phyloP scores from a whole-genome alignment of 225 moss, liverwort and hornwort species.

The Thuidium tamariscinum region DNA sequence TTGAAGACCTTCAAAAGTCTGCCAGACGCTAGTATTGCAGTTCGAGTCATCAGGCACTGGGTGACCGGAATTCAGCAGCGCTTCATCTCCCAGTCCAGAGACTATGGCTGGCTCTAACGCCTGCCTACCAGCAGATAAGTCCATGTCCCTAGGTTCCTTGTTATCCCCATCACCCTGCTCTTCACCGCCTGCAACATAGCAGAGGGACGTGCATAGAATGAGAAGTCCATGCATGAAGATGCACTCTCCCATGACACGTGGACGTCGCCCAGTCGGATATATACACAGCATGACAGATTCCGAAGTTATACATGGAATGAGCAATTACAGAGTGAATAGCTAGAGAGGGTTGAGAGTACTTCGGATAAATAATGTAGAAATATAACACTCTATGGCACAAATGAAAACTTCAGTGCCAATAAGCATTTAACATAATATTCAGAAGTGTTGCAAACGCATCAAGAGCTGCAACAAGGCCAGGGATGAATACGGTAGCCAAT shows the following conservation, averaged over 20 bases:
- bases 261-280: neutral
- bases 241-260: neutral
- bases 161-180: constrained; percentile 7
- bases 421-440: neutral
- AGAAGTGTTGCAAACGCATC: neutral
- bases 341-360: neutral
- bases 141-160: neutral
- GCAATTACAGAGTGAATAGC: neutral
- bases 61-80: neutral
- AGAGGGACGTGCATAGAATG: neutral
- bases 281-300: neutral
- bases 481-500: neutral
- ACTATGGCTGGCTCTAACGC: neutral
- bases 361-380: neutral
- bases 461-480: neutral
- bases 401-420: neutral
- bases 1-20: constrained; percentile 13
- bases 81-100: neutral
- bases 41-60: neutral
- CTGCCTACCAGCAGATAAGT: neutral
- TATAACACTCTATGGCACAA: neutral
- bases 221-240: neutral
- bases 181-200: constrained; percentile 8
- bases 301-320: neutral
- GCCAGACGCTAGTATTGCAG: constrained; percentile 3